Evolutionary conservation across 2,329 filamentous ascomycete genomes (phyloP).

Genomic region (Talaromyces sp.): DNA sequence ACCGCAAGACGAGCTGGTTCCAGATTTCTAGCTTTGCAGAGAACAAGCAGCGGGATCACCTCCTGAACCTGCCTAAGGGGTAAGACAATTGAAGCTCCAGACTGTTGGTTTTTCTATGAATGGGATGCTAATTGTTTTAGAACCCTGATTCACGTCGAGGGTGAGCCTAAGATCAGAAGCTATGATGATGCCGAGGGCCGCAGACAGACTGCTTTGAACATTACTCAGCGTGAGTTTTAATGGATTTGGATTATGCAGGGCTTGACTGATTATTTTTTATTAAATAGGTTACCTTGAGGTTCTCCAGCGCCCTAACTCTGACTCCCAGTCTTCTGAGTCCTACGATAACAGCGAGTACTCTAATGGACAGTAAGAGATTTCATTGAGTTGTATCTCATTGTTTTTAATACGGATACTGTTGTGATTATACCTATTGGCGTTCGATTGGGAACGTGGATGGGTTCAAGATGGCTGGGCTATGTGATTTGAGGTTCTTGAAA

Average conservation of each 20-base stretch:
- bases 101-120: not conserved
- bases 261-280: not conserved
- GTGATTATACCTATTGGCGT: slow-evolving; percentile 5
- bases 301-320: slow-evolving; percentile 33
- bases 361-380: not conserved
- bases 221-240: slow-evolving; percentile 73
- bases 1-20: slow-evolving; percentile 84
- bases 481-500: not conserved
- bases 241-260: not conserved
- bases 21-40: slow-evolving; percentile 73
- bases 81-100: slow-evolving; percentile 50
- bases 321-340: not conserved
- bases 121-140: slow-evolving; percentile 49
- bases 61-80: slow-evolving; percentile 81
- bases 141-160: slow-evolving; percentile 79
- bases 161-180: slow-evolving; percentile 69
- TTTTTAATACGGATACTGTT: not conserved
- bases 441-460: slow-evolving; percentile 2
- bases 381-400: slow-evolving; percentile 14
- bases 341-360: no score
- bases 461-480: not conserved
- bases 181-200: slow-evolving; percentile 74
- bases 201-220: slow-evolving; percentile 62
- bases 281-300: slow-evolving; percentile 39
- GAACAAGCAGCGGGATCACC: slow-evolving; percentile 68